Evolutionary conservation across 2,329 filamentous ascomycete species (phyloP), one percentile per base, ranked within the genome.

Genomic region (Bipolaris bicolor): DNA sequence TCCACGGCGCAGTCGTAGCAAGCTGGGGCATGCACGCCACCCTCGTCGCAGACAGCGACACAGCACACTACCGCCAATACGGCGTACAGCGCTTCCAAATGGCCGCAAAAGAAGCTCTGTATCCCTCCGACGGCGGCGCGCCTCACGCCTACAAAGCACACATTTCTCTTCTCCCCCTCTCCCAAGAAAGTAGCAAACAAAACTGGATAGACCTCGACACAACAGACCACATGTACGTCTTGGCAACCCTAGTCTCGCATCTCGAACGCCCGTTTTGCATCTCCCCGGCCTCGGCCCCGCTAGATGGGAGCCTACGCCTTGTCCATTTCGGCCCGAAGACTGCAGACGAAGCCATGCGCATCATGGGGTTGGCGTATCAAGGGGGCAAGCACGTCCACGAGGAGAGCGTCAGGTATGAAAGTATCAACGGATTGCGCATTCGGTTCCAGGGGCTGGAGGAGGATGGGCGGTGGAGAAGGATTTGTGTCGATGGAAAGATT

Each of bases 401-500:
- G 16, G 46, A 51, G 5, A 57, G 73, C 15, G 88, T 97, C 0
- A 82, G 82, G 0, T 97, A 97, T 72, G 85, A 90, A 16, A 83
- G 86, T 52, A 82, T 95, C 6, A 84, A 89, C 2, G 84, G 84
- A 49, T 64, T 97, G 16, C 81, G 78, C 56, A 86, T 97, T 45
- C 82, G 84, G 15, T 87, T 91, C 34, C 61, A 79, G 1, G 70
- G 66, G 0, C 44, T 52, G 7, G 90, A 95, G 68, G 80, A 84
- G 15, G 86, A 91, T n/a, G 80, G 80, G 1, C 81, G 87, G 50
- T 97, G 92, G 92, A 83, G 94, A 59, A 86, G 93, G 69, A 84
- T 96, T 13, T 98, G 94, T 73, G 82, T 98, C n/a, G 94, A 98
- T 75, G 94, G 94, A 3, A 92, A 89, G 51, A 96, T 96, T 67